Evolutionary conservation across 2,329 filamentous ascomycete genomes (phyloP), one percentile per base, ranked within the genome.

Genomic region (Neonectria coccinea): DNA sequence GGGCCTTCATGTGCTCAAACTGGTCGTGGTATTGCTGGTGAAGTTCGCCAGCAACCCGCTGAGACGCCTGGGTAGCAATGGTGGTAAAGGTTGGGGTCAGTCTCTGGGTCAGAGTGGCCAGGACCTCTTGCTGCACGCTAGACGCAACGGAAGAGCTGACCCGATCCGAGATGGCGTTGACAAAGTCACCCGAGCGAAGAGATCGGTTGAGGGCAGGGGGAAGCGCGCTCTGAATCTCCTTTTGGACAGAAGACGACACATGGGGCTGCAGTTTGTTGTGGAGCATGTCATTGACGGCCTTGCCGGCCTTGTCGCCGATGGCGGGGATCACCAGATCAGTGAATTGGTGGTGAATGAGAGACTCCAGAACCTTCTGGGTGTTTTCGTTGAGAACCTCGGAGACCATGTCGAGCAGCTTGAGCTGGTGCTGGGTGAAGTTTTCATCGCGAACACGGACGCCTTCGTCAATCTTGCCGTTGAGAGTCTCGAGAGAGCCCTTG

Each of bases 261-360:
- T 91, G 86, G 53, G 88, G 85, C 68, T 88, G 86, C 59, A 97
- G 80, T 65, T 89, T 88, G 67, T 87, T 85, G 60, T 88, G 86
- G 25, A 98, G 83, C 75, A 92, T 89, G 66, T 91, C 90, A 59
- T 91, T 87, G 29, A 97, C 84, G 5, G 90, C 86, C 66, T 88
- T 87, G 48, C 88, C 85, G 14, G 92, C 89, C 45, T 90, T 84
- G 56, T 89, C 86, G 44, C 89, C 86, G 61, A 98, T 82, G 33
- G 89, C 84, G 11, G 96, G 95, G 56, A 97, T 83, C 48, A 97
- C 88, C 14, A 89, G 85, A 59, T 89, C 85, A 66, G 92, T 87
- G 69, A 97, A 92, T 77, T 92, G 91, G 52, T 89, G 86, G 51
- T 88, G 87, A 55, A 97, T 90, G 70, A 97, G 92, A 65, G 89